These are phyloP conservation scores for Bolboschoenus planiculmis DNA, from an alignment of 176 grass and related monocot species.

Conservation along the genomic window DNA sequence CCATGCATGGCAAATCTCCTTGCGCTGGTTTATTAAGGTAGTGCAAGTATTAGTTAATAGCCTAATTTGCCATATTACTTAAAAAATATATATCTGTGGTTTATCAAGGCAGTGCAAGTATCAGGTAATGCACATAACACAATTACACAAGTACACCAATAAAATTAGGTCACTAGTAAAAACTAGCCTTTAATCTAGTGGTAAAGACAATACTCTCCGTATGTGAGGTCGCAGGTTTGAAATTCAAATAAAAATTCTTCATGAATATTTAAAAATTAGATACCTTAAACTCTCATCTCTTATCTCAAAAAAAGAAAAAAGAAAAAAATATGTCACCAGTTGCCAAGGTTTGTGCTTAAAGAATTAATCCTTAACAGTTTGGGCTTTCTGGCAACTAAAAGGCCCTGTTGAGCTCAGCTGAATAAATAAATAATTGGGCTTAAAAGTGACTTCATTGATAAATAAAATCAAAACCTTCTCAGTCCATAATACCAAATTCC, in stretches of 20 bases:
- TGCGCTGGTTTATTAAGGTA: neutral
- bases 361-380: neutral
- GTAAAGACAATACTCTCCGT: too few relatives aligned
- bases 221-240: too few relatives aligned
- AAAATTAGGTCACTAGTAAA: neutral
- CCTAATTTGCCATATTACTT: neutral
- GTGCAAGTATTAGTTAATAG: neutral
- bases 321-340: too few relatives aligned
- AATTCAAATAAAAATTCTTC: too few relatives aligned
- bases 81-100: neutral
- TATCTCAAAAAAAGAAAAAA: too few relatives aligned
- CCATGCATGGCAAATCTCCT: neutral
- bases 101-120: neutral
- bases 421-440: too few relatives aligned
- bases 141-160: neutral
- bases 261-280: too few relatives aligned
- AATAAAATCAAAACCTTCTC: too few relatives aligned
- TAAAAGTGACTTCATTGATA: too few relatives aligned
- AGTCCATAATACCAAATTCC: neutral
- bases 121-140: too few relatives aligned
- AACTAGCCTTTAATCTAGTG: too few relatives aligned
- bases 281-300: too few relatives aligned
- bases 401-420: neutral
- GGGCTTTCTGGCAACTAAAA: neutral
- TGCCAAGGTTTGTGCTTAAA: neutral